Conservation (phyloP, 1,139 yeast species). For the Hyphopichia buzzinii region DNA sequence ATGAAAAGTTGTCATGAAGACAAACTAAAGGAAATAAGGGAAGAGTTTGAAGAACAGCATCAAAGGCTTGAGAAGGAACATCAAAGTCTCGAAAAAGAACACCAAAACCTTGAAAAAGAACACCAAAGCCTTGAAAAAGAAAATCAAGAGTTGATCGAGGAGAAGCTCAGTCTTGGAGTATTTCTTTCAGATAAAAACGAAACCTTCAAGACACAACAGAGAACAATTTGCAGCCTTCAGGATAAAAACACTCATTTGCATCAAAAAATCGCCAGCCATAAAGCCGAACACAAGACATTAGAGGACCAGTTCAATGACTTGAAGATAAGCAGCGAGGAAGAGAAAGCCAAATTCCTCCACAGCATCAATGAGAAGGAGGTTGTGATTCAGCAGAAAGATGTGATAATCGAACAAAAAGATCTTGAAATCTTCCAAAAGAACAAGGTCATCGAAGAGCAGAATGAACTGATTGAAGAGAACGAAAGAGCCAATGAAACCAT, state of each 20-base stretch:
- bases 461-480: not conserved
- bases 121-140: not conserved
- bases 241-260: not conserved
- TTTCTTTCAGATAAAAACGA: slow-evolving; percentile 1
- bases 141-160: not conserved
- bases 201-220: slow-evolving; percentile 1
- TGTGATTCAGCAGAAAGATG: not conserved
- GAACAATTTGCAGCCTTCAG: not conserved
- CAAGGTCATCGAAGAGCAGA: not conserved
- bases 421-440: not conserved
- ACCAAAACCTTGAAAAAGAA: not conserved
- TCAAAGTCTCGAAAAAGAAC: not conserved
- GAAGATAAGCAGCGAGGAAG: not conserved
- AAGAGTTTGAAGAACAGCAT: too few relatives aligned
- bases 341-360: not conserved
- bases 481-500: not conserved
- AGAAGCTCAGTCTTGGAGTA: not conserved
- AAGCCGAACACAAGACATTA: not conserved
- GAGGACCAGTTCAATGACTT: not conserved
- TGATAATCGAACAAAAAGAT: not conserved
- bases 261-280: not conserved
- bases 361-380: not conserved
- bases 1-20: not conserved
- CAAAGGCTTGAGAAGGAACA: too few relatives aligned
- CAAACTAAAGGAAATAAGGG: not conserved